Base-by-base conservation (phyloP, 2,329 filamentous ascomycete species). In the Exserohilum rostratum region DNA sequence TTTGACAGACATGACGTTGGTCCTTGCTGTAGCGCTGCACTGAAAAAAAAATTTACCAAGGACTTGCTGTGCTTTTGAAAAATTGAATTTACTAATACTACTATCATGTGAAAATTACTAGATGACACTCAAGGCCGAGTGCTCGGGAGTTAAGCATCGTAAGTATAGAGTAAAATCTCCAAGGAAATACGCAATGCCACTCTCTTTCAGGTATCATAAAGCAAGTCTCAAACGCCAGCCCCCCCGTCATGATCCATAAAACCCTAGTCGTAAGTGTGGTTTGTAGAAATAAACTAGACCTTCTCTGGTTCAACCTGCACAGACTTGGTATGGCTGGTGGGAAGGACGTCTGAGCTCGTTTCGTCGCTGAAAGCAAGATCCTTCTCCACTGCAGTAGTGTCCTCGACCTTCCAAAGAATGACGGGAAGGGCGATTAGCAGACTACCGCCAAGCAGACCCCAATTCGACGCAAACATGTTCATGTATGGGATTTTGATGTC, bases 341-440 rank as follows among this genome's bases (percentile, higher is more conserved):
- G 69, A 5, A 62, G 67, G 5, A 96, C 88, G 62, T 96, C 90
- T 22, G 83, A 85, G 13, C 88, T 69, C 0, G 89, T 95, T 82
- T 95, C 90, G 68, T 96, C 92, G 17, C 89, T 91, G 74, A 91
- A 93, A 71, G 87, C 86, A 46, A 96, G 79, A 75, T 97, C 93
- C 49, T 93, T 87, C 75, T 93, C 90, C 4, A 96, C 67, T 1
- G 84, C 74, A n/a, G 91, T 85, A n/a, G 88, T 89, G 65, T 96
- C 91, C 73, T 89, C 84, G 73, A 97, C 89, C 78, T 88, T 89
- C 67, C 86, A 78, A 67, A 90, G 85, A 71, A 97, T 89, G 55
- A 96, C 84, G 0, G 93, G 93, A 0, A 88, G 82, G 4, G 91
- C 93, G 57, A 93, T 77, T 27, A 96, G 13, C 39, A 97, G 82